Percentiles rank a stretch among this genome's conserved stretches.
phyloP scores from a whole-genome alignment of 2,329 filamentous ascomycete species.

The Colletotrichum paranaense region DNA sequence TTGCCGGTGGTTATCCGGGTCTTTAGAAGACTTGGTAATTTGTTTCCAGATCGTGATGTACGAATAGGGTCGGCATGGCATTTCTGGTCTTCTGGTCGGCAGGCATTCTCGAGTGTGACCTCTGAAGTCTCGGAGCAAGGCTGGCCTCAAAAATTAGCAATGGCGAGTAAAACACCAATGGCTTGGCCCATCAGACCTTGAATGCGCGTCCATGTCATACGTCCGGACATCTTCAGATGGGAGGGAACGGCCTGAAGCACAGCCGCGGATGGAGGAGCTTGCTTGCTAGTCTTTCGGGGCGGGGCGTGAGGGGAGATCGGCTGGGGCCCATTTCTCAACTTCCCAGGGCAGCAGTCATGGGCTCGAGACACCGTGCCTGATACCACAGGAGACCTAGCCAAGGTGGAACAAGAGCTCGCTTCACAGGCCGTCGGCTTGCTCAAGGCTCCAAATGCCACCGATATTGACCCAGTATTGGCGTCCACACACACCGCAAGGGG shows the following conservation, averaged over 20 bases:
- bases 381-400: slow-evolving; percentile 6
- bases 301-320: background rate
- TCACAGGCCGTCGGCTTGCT: slow-evolving; percentile 9
- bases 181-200: background rate
- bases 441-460: background rate
- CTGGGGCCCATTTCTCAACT: slow-evolving; percentile 16
- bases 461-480: background rate
- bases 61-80: background rate
- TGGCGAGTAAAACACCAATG: background rate
- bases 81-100: background rate
- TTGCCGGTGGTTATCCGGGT: background rate
- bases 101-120: background rate
- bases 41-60: background rate
- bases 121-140: background rate
- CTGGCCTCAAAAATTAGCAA: background rate
- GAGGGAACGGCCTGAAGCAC: background rate
- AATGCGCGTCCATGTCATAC: background rate
- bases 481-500: background rate
- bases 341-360: slow-evolving; percentile 8
- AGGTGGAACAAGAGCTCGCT: background rate
- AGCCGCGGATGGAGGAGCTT: background rate
- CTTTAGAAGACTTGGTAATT: background rate
- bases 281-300: background rate
- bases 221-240: background rate
- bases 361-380: background rate